Evolutionary conservation across 805 yeast species (phyloP).

Genomic region (Ogataea nakhonphanomensis): DNA sequence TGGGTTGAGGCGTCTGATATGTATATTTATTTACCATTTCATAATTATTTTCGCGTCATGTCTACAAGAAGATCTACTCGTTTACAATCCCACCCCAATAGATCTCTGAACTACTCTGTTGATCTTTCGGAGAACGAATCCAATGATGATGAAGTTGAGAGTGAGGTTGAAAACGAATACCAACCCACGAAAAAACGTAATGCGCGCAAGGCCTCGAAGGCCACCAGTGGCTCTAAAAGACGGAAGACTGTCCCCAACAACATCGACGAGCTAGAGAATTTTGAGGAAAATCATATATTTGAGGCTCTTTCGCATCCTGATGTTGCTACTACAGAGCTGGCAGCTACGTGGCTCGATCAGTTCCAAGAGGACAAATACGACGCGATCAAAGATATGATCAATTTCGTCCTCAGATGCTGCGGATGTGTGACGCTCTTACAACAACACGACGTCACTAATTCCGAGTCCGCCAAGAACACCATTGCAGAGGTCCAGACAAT

Average conservation of each 20-base stretch:
- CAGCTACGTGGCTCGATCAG: constrained; percentile 55
- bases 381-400: constrained; percentile 62
- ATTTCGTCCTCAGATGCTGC: constrained; percentile 63
- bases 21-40: neutral
- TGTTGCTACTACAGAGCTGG: constrained; percentile 47
- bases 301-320: constrained; percentile 49
- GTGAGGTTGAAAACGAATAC: constrained; percentile 23
- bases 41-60: constrained; percentile 9
- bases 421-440: constrained; percentile 69
- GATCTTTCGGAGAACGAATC: constrained; percentile 17
- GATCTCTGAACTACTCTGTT: constrained; percentile 13
- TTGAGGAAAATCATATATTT: constrained; percentile 46
- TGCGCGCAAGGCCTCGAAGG: constrained; percentile 10
- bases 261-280: constrained; percentile 39
- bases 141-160: constrained; percentile 5
- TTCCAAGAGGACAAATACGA: constrained; percentile 41
- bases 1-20: neutral
- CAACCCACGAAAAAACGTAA: constrained; percentile 9
- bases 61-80: constrained; percentile 17
- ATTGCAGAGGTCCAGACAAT: constrained; percentile 65
- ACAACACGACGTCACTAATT: constrained; percentile 62
- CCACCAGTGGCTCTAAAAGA: constrained; percentile 26
- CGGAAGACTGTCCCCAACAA: constrained; percentile 27
- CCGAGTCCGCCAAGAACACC: constrained; percentile 62
- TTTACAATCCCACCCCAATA: constrained; percentile 10